Evolutionary conservation across 192 early-diverging fungal genomes (phyloP), one percentile per base, ranked within the genome.

Genomic region (Lobosporangium transversale): DNA sequence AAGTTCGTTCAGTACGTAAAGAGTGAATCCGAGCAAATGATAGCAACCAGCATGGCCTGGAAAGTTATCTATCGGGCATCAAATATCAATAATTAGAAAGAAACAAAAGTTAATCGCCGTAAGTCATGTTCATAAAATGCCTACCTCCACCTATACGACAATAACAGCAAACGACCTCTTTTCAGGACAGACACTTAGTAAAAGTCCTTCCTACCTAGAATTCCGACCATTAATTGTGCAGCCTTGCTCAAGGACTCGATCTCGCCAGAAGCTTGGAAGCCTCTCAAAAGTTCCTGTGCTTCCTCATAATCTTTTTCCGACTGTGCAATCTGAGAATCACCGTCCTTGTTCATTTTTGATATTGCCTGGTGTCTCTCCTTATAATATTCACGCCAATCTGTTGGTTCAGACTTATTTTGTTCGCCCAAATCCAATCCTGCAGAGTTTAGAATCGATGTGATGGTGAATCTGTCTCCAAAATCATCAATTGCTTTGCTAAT

Each of bases 31-130:
- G 8, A 86, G 64, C 33, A 86, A 58, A 59, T 86, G 81, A 66
- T 86, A 86, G 57, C 82, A 84, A 23, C 82, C 85, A 32, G 81
- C 82, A 68, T 86, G 82, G 20, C 66, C 79, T 45, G 85, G 85
- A 33, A 84, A 86, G 33, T 82, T 64, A 18, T 86, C 85, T 76
- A 53, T 32, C 1, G 2, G 21, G 2, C 21, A 62, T 3, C 48
- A 50, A 32, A 42, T 11, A 49, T 12, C 29, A 21, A 42, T 12
- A 15, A 0, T 30, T 31, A 10, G 11, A 33, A 27, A 17, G 11
- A 17, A 1, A 18, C 35, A 10, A 31, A 2, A 10, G 26, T 32
- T 31, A 59, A 30, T 18, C 47, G 2, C 9, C 31, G 10, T 30
- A 9, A 15, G 27, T 1, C 51, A 21, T 40, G 37, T 10, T 7